Base-by-base conservation (phyloP, 139 green algal genomes). In the Eudorina sp. region DNA sequence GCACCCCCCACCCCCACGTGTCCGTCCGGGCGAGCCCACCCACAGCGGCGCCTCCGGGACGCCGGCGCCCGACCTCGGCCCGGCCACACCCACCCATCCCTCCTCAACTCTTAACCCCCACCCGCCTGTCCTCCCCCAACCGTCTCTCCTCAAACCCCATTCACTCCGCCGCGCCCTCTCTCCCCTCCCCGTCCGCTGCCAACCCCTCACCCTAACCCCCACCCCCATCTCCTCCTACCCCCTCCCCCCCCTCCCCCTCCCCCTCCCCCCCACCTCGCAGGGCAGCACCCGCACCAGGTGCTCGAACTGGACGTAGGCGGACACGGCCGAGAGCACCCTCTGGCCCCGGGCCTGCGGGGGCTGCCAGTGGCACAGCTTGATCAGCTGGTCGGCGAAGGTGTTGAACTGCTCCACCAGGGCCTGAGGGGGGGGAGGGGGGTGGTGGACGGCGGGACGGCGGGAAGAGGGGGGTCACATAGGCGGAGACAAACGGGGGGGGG, bases 371-470 rank as follows among this genome's bases (percentile, higher is more conserved):
- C 93, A 96, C 62, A 98, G 91, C 66, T 89, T 90, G 77, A 97
- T 96, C 18, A 98, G 92, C 83, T 98, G 94, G 74, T 98, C 96
- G n/a, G 85, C 91, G 38, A 98, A 82, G 2, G 18, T n/a, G 31
- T 46, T 34, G 64, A 88, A 88, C 13, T 53, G 45, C 45, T 87
- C 81, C 55, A 87, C 7, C 23, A 84, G 34, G 19, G 36, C 27
- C 77, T 84, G 53, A 29, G 70, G 23, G 68, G 36, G 9, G 68
- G 68, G 68, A 51, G 68, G 36, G 68, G 68, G 36, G 68, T 34
- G 68, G 36, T 34, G 73, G 1, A 43, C n/a, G 45, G 29, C 3
- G 25, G 73, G 43, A 6, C 18, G 4, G 21, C 23, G 18, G 72
- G 43, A 55, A 40, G 72, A 69, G 58, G 58, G 58, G 58, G 27